Evolutionary conservation across 1,139 yeast genomes (phyloP).

Genomic region (Diutina mesorugosa): DNA sequence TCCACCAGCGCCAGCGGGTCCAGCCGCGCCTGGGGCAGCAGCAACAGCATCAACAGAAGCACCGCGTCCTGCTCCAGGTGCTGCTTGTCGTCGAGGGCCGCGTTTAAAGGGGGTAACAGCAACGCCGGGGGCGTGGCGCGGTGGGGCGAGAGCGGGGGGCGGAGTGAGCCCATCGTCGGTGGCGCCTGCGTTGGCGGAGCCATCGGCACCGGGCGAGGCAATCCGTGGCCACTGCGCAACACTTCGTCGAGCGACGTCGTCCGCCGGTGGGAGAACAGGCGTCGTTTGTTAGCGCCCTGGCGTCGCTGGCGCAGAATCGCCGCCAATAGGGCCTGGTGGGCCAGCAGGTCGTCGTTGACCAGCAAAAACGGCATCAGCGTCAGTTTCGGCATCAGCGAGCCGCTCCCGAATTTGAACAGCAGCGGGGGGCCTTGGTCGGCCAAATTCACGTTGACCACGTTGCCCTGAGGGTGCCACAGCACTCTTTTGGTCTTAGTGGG

Average conservation of each 20-base stretch:
- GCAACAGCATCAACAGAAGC: neutral
- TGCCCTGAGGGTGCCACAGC: neutral
- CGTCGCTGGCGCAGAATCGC: neutral
- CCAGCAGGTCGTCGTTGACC: neutral
- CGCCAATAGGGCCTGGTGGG: conserved; percentile 1
- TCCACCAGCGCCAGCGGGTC: neutral
- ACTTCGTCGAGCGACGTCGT: neutral
- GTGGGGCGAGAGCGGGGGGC: neutral
- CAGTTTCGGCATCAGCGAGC: neutral
- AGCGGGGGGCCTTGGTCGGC: neutral
- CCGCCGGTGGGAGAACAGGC: neutral
- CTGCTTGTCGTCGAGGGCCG: neutral
- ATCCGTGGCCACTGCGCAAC: neutral
- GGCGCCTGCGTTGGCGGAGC: neutral
- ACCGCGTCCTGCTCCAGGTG: conserved; percentile 2
- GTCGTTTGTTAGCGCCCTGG: neutral
- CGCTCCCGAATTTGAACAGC: neutral
- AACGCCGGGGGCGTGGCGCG: neutral
- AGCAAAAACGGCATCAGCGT: conserved; percentile 1
- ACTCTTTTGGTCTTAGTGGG: conserved; percentile 1
- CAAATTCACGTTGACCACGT: neutral
- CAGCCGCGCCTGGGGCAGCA: neutral
- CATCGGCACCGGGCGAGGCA: neutral
- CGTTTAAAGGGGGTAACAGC: neutral
- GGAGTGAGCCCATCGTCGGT: neutral